These are phyloP conservation scores for Xylariaceae sp. DNA, from an alignment of 2,329 filamentous ascomycete genomes.

Conservation along the genomic window DNA sequence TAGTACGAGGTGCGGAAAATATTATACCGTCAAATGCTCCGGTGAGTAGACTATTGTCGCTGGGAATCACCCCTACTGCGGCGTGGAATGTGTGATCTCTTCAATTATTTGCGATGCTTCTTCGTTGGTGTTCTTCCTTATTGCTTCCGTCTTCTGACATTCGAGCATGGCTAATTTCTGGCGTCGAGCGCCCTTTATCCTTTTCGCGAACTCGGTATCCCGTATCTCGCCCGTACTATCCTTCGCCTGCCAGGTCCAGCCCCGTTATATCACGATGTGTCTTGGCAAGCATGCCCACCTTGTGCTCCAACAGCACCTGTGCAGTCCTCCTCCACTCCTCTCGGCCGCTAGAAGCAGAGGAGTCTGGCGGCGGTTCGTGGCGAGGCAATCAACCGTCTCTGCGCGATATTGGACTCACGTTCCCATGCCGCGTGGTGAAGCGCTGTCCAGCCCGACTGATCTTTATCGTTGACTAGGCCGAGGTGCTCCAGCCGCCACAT, in stretches of 20 bases:
- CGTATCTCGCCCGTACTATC: not conserved
- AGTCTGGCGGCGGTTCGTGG: not conserved
- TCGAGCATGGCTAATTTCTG: not conserved
- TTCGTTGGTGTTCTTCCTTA: not conserved
- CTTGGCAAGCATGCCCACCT: not conserved
- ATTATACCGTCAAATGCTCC: not conserved
- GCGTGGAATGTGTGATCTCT: not conserved
- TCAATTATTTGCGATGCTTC: not conserved
- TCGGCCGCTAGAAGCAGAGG: constrained; percentile 1
- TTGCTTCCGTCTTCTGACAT: not conserved
- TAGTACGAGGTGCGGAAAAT: not conserved
- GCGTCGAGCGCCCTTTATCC: not conserved
- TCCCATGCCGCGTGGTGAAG: constrained; percentile 2
- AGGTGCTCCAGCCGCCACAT: too few relatives aligned
- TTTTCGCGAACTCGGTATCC: not conserved
- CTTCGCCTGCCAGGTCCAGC: not conserved
- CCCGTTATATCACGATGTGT: not conserved
- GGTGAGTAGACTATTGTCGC: not conserved
- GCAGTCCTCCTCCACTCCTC: not conserved
- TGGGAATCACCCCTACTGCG: not conserved
- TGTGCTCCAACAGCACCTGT: not conserved
- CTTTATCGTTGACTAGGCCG: not conserved
- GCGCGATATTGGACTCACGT: not conserved
- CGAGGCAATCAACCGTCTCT: not conserved
- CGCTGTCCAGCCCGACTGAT: not conserved